Evolutionary conservation across 345 rosid genomes (phyloP), one percentile per base, ranked within the genome.

Genomic region (Aquilaria sinensis): DNA sequence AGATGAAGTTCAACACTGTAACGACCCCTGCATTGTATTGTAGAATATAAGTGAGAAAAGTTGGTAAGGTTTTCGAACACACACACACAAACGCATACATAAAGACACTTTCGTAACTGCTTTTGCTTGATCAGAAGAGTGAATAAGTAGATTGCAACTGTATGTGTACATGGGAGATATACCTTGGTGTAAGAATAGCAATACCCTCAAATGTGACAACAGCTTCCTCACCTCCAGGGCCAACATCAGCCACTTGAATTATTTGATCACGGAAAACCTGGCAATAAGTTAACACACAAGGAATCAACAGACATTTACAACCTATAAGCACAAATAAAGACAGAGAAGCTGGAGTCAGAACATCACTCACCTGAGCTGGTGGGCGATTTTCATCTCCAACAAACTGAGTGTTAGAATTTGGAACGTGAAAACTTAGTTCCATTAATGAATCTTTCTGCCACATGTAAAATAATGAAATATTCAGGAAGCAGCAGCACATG

Each of bases 111-210:
- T 1, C 0, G 43, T 8, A 37, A 37, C 2, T 1, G 43, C 5
- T 37, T 37, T 37, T 37, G 8, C 7, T 37, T 37, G 43, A 37
- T 37, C 7, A 8, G 8, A 37, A 1, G 4, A 37, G 1, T 37
- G 43, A 0, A 37, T 37, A 0, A 37, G 8, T 37, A 4, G 43
- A 37, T 37, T 3, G 43, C 43, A 3, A 37, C 43, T 4, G 3
- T 37, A 2, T 8, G 31, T 41, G 57, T 6, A 10, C 5, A 11
- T 10, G 60, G 14, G 57, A 74, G 60, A 8, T 63, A 45, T 67
- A 90, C 99, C 99, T 90, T 52, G 99, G 99, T 51, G 99, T 94
- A 60, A 94, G 96, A 70, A 94, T 81, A 53, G 91, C 93, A 71
- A 88, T 81, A 62, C 93, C 87, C 70, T 90, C 99, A 53, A 94